Base-by-base conservation (phyloP, 225 moss, liverwort and hornwort species). In the Climacium dendroides region DNA sequence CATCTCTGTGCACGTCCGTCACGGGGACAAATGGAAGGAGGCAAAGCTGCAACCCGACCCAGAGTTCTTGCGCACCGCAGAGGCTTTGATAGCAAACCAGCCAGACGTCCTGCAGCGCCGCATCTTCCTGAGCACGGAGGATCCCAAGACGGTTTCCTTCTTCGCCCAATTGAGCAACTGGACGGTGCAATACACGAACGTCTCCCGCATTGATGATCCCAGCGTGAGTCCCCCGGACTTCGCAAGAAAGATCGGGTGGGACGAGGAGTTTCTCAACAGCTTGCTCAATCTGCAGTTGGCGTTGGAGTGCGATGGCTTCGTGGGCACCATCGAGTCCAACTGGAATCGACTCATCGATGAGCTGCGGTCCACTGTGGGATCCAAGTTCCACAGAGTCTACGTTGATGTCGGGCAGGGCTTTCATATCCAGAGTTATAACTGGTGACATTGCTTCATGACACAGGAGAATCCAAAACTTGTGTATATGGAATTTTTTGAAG, bases 61-160 rank as follows among this genome's bases (percentile, higher is more conserved):
- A 3, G 45, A 62, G 32, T 92, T 83, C 55, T 18, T 90, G 58
- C 66, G 73, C 6, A 28, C 2, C 4, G 80, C 86, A 29, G 92
- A 92, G n/a, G 39, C 14, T 6, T 64, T 92, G 67, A 1, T 88
- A 32, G 52, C 45, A 10, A 14, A 2, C 10, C 47, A 63, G 23
- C 19, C 58, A 28, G n/a, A 48, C 19, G 30, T 50, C 28, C 13
- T 85, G n/a, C 85, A 63, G 72, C 89, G 88, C 5, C 79, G 82
- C 24, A 79, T 91, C 16, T 90, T 92, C 54, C 60, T 92, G 24
- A 92, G 92, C 41, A 92, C 92, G 24, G 86, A 92, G 84, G 92
- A 92, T 37, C 85, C 92, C 34, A 19, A 23, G 3, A 83, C 92
- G 45, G 74, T 90, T 62, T 53, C 25, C 6, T 90, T 83, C 86